phyloP scores from a whole-genome alignment of 495 filamentous ascomycete species.

The Elaphomyces granulatus region DNA sequence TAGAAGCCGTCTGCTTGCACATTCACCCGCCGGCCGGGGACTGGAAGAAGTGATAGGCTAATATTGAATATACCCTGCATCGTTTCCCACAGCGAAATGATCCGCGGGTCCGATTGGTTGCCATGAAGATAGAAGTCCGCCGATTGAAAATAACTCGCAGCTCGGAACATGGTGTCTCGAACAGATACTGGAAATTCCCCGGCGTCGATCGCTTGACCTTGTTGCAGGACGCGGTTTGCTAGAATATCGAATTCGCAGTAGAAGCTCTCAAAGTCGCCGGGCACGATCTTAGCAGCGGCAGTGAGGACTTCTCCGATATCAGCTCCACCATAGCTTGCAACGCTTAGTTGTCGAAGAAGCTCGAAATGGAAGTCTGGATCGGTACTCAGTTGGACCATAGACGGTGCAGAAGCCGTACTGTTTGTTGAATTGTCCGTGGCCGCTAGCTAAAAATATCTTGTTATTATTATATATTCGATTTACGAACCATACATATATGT shows the following conservation, averaged over 20 bases:
- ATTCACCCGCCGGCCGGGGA: conserved; percentile 22
- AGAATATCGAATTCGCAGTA: conserved; percentile 17
- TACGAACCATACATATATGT: too few species aligned
- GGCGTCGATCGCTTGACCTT: not conserved
- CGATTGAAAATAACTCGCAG: conserved; percentile 28
- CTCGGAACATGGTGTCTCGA: conserved; percentile 20
- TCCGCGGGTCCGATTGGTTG: conserved; percentile 14
- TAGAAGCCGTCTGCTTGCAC: conserved; percentile 19
- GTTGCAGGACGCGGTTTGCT: conserved; percentile 9
- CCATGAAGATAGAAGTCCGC: conserved; percentile 33
- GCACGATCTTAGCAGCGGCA: conserved; percentile 17
- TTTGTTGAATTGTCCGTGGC: too few species aligned
- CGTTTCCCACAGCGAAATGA: conserved; percentile 30
- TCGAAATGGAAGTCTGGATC: conserved; percentile 22
- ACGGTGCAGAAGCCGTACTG: not conserved
- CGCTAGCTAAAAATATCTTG: too few species aligned
- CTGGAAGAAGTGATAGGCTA: conserved; percentile 21
- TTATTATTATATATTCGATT: too few species aligned
- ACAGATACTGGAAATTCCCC: conserved; percentile 14
- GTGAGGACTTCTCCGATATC: conserved; percentile 21
- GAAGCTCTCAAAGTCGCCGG: conserved; percentile 20
- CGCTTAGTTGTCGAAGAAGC: conserved; percentile 12
- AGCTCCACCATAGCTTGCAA: conserved; percentile 13
- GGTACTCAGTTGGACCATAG: conserved; percentile 3
- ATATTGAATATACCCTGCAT: conserved; percentile 34